Percentiles rank a stretch among this genome's conserved stretches.
These are phyloP conservation scores for Penicillium sclerotigenum DNA, from an alignment of 2,329 filamentous ascomycete genomes.

Conservation along the genomic window DNA sequence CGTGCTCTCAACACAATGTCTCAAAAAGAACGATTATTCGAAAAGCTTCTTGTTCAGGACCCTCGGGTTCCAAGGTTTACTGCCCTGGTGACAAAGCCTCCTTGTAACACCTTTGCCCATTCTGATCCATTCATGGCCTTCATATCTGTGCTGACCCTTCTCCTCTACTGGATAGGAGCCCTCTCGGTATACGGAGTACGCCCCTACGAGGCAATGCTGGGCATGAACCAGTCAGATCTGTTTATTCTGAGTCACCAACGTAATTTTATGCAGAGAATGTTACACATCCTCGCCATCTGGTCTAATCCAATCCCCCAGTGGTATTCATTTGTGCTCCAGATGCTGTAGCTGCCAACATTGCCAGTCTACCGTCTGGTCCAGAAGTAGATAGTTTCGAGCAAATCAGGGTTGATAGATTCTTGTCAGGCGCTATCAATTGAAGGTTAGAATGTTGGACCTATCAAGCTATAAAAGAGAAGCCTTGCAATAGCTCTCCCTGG, in stretches of 20 bases:
- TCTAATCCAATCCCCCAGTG: background rate
- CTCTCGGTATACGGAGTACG: background rate
- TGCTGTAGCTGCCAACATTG: background rate
- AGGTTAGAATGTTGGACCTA: background rate
- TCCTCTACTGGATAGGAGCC: background rate
- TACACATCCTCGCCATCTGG: slow-evolving; percentile 7
- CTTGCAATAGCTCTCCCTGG: background rate
- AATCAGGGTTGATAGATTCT: background rate
- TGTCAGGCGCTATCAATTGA: background rate
- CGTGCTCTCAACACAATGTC: background rate
- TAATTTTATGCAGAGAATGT: background rate
- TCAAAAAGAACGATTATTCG: background rate
- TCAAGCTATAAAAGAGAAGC: background rate
- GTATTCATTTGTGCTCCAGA: background rate
- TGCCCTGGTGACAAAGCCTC: background rate
- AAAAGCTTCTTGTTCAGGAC: background rate
- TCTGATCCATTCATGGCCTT: background rate
- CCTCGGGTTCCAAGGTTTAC: background rate
- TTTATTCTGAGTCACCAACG: background rate
- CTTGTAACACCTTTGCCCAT: background rate
- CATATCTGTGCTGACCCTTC: background rate
- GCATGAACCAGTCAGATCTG: background rate
- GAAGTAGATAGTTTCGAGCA: background rate
- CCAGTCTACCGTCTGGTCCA: background rate
- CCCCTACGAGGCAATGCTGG: background rate